Conservation (phyloP, 345 rosid genomes). For the Eucalyptus caleyi region DNA sequence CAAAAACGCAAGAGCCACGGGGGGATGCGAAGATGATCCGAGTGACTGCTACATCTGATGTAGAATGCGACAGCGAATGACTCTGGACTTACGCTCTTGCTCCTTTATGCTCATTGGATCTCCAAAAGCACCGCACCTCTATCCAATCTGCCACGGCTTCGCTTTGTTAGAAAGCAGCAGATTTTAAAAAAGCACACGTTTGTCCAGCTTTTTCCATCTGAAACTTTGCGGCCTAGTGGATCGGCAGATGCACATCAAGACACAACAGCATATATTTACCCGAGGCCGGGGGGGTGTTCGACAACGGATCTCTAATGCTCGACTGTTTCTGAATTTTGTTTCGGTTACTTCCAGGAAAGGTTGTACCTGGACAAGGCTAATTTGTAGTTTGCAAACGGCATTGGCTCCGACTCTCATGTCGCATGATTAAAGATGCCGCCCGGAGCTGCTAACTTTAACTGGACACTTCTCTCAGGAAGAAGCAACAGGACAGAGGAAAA, state of each 20-base stretch:
- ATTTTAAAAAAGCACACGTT: not conserved
- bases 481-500: not conserved
- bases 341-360: not conserved
- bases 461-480: not conserved
- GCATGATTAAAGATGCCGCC: not conserved
- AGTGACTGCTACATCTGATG: not conserved
- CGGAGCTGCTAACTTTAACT: not conserved
- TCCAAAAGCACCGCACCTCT: not conserved
- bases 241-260: not conserved
- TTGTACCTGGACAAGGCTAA: not conserved
- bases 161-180: not conserved
- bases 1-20: not conserved
- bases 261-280: not conserved
- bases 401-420: not conserved
- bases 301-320: not conserved
- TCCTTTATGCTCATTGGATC: not conserved
- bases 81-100: not conserved
- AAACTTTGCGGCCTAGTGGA: not conserved
- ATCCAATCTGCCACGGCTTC: not conserved
- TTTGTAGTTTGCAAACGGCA: not conserved
- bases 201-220: not conserved
- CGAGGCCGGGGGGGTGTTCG: not conserved
- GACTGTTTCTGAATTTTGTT: not conserved
- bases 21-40: not conserved
- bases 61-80: not conserved